Evolutionary conservation across 331 rosid genomes (phyloP).

Genomic region (Malus hybrid): DNA sequence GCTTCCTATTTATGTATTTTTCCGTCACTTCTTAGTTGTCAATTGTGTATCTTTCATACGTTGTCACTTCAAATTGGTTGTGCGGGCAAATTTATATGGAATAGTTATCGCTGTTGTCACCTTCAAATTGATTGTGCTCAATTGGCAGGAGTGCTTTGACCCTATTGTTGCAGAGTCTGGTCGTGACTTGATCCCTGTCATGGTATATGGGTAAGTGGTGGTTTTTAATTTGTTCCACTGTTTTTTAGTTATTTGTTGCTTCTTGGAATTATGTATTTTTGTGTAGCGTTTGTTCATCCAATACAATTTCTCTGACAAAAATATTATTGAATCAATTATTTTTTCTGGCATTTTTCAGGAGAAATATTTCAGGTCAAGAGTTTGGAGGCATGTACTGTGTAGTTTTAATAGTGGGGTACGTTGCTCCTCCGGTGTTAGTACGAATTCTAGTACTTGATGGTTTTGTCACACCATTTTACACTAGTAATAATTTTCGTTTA

Average conservation of each 20-base stretch:
- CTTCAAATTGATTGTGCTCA: background rate
- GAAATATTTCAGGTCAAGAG: constrained; percentile 97
- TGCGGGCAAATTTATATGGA: background rate
- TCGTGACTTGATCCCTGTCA: constrained; percentile 95
- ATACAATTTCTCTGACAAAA: background rate
- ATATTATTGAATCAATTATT: background rate
- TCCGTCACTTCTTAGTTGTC: background rate
- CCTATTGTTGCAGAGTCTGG: constrained; percentile 95
- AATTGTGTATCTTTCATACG: background rate
- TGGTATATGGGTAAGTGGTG: constrained; percentile 88
- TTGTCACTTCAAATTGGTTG: too few relatives aligned
- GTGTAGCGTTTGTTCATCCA: background rate
- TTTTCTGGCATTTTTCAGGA: constrained; percentile 47
- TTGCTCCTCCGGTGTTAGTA: background rate
- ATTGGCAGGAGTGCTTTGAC: constrained; percentile 91
- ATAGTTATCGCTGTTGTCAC: background rate
- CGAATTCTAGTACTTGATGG: background rate
- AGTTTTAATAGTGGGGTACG: constrained; percentile 81
- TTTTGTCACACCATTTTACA: background rate
- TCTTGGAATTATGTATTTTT: background rate
- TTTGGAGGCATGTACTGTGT: constrained; percentile 98
- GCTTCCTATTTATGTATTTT: background rate
- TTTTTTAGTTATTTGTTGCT: background rate
- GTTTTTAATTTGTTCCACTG: too few relatives aligned
- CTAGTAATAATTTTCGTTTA: background rate